Evolutionary conservation across 2,329 filamentous ascomycete genomes (phyloP).

Genomic region (Colletotrichum falcatum): DNA sequence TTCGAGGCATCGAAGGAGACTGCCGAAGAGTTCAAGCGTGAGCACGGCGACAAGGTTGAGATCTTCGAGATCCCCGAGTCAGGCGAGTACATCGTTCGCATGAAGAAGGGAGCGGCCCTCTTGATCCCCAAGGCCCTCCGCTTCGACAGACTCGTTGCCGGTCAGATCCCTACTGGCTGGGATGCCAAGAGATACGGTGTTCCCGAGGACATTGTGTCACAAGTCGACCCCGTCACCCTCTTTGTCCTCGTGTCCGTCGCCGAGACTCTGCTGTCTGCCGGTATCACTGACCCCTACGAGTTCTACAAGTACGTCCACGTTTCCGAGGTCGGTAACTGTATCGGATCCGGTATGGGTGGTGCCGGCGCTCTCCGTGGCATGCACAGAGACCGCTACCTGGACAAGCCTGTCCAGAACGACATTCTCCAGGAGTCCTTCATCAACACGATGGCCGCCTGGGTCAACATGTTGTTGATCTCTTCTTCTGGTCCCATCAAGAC

Average conservation of each 20-base stretch:
- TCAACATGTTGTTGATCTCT: constrained; percentile 98
- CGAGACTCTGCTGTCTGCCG: constrained; percentile 89
- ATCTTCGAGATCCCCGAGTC: constrained; percentile 95
- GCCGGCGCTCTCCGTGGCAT: constrained; percentile 92
- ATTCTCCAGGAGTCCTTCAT: constrained; percentile 99
- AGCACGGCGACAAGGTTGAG: constrained; percentile 98
- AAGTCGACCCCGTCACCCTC: constrained; percentile 96
- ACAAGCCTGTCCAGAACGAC: constrained; percentile 98
- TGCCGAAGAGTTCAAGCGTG: constrained; percentile 94
- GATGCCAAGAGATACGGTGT: constrained; percentile 96
- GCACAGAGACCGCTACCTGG: constrained; percentile 97
- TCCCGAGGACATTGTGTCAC: constrained; percentile 96
- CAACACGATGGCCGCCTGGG: constrained; percentile 99
- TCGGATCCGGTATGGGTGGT: constrained; percentile 98
- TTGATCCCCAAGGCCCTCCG: constrained; percentile 97
- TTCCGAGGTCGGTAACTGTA: constrained; percentile 97
- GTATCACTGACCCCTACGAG: constrained; percentile 98
- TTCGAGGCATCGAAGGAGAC: constrained; percentile 98
- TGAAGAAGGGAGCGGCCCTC: constrained; percentile 95
- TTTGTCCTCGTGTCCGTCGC: constrained; percentile 95
- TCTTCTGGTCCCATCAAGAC: constrained; percentile 99
- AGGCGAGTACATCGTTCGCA: constrained; percentile 91
- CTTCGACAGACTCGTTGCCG: constrained; percentile 97
- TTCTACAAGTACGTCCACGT: constrained; percentile 99
- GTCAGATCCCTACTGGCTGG: constrained; percentile 97